These are phyloP conservation scores for Thielaviopsis populi DNA, from an alignment of 2,329 filamentous ascomycete species.

Conservation along the genomic window DNA sequence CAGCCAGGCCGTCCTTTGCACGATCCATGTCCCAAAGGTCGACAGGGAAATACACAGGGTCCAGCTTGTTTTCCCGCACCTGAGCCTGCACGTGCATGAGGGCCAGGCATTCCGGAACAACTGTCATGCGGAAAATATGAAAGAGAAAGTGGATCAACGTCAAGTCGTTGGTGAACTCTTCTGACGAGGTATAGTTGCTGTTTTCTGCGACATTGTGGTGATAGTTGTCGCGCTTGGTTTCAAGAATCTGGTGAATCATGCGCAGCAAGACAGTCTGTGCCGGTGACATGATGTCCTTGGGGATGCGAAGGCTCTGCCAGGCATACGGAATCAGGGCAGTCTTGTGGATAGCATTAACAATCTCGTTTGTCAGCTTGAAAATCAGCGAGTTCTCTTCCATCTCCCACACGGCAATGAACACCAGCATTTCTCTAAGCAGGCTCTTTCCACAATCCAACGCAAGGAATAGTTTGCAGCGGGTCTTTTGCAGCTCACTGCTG, in stretches of 20 bases:
- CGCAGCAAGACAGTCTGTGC: constrained; percentile 88
- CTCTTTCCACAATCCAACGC: constrained; percentile 85
- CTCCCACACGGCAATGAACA: constrained; percentile 96
- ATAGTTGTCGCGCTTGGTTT: constrained; percentile 13
- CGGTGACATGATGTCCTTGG: constrained; percentile 91
- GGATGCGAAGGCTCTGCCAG: constrained; percentile 79
- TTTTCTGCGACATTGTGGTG: constrained; percentile 1
- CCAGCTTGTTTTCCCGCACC: constrained; percentile 59
- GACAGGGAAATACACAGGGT: constrained; percentile 78
- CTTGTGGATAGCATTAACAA: constrained; percentile 81
- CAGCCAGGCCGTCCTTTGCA: constrained; percentile 84
- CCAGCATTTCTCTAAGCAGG: constrained; percentile 73
- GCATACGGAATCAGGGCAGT: constrained; percentile 82
- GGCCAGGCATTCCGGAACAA: constrained; percentile 88
- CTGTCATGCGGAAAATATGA: constrained; percentile 77
- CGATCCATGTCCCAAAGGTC: constrained; percentile 97
- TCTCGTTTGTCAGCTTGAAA: constrained; percentile 92
- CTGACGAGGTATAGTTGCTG: constrained; percentile 15
- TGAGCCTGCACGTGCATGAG: constrained; percentile 86
- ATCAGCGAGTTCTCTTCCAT: constrained; percentile 85
- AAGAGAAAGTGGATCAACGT: constrained; percentile 67
- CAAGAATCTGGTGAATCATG: constrained; percentile 38
- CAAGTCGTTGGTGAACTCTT: constrained; percentile 14
- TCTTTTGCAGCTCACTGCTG: constrained; percentile 67
- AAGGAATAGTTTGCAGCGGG: constrained; percentile 75